These are phyloP conservation scores for Curvularia lunata DNA, from an alignment of 2,329 filamentous ascomycete genomes.

Conservation along the genomic window DNA sequence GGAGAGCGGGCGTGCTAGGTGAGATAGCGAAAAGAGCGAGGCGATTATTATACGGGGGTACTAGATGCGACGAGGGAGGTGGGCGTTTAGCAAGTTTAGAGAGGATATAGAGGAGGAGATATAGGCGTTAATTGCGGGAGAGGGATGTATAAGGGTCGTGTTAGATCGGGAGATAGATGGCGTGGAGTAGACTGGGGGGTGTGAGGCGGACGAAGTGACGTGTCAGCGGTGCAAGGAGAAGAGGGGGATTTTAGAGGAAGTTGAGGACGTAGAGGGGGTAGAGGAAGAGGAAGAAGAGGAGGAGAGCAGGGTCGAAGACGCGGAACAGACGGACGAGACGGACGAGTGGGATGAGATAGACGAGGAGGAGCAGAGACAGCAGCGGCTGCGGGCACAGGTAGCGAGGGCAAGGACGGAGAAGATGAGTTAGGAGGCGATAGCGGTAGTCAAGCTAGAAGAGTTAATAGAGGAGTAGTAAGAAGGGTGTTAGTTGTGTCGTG, in stretches of 20 bases:
- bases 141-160: not conserved
- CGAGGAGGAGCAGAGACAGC: not conserved
- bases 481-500: not conserved
- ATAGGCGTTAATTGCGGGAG: constrained; percentile 11
- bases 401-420: constrained; percentile 3
- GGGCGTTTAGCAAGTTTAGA: constrained; percentile 10
- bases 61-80: not conserved
- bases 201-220: not conserved
- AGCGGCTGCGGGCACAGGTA: constrained; percentile 1
- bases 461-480: not conserved
- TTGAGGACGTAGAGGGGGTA: too few relatives aligned
- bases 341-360: not conserved
- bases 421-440: not conserved
- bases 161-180: constrained; percentile 11
- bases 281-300: constrained; percentile 4
- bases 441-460: not conserved
- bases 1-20: constrained; percentile 13
- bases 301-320: too few relatives aligned
- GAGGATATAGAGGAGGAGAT: constrained; percentile 5
- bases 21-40: constrained; percentile 9
- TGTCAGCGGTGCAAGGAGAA: not conserved
- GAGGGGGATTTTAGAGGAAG: too few relatives aligned
- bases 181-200: constrained; percentile 12
- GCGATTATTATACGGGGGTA: constrained; percentile 14
- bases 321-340: not conserved